Conservation (phyloP, 495 filamentous ascomycete genomes). For the Terfezia claveryi region DNA sequence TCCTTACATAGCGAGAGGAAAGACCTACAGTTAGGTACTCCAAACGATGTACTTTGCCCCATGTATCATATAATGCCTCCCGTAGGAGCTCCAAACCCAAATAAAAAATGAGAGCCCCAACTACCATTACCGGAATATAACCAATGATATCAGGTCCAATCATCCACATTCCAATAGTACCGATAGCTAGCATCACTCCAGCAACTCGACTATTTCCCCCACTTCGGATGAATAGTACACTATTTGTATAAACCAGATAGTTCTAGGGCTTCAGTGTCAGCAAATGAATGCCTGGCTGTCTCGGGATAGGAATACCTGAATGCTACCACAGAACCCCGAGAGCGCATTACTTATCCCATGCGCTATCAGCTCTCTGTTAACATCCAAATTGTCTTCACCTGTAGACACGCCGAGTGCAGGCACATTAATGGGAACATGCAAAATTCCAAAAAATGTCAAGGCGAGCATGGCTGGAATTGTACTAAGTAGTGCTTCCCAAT, state of each 20-base stretch:
- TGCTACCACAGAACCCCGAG: constrained; percentile 66
- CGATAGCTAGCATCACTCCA: constrained; percentile 61
- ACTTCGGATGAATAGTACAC: constrained; percentile 77
- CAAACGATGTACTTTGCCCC: constrained; percentile 58
- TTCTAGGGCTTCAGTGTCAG: constrained; percentile 26
- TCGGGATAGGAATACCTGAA: constrained; percentile 35
- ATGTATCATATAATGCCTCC: constrained; percentile 72
- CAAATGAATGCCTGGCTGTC: constrained; percentile 7
- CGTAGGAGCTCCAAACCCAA: constrained; percentile 74
- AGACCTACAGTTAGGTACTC: constrained; percentile 65
- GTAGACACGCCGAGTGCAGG: constrained; percentile 73
- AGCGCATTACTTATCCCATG: constrained; percentile 85
- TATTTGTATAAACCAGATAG: constrained; percentile 93
- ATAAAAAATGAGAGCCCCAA: constrained; percentile 80
- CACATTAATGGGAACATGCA: constrained; percentile 96
- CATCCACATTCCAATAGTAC: constrained; percentile 59
- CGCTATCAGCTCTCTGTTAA: constrained; percentile 77
- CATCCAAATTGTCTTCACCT: constrained; percentile 72
- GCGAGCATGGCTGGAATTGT: constrained; percentile 91
- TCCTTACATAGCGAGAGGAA: neutral
- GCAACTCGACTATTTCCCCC: constrained; percentile 72
- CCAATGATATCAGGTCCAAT: constrained; percentile 74
- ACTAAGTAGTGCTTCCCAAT: constrained; percentile 58
- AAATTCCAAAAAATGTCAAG: constrained; percentile 85
- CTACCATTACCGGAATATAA: constrained; percentile 89